Evolutionary conservation across 495 filamentous ascomycete genomes (phyloP), one percentile per base, ranked within the genome.

Genomic region (Margaritispora aquatica): DNA sequence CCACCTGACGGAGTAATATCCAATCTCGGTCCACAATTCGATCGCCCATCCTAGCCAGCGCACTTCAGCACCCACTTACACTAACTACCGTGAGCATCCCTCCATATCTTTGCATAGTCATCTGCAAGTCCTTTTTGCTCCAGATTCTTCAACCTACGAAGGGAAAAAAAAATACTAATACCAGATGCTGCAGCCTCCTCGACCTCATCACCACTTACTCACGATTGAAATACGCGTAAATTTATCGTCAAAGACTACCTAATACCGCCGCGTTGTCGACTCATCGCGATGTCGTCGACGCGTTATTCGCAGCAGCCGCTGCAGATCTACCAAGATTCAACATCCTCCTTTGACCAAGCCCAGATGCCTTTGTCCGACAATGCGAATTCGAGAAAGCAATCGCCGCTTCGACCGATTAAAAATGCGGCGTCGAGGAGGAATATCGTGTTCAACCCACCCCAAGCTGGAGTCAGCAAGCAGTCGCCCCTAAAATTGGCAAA

Each of bases 311-410:
- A 73, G 63, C 76, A 81, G 65, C 74, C 80, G 62, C 73, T 87
- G 64, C 79, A 86, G 58, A 83, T 85, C 68, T 88, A 79, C 70
- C 75, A 85, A 62, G 86, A 88, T 68, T 74, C 81, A 53, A 73
- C 75, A 22, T 65, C 60, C 59, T 75, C 60, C 60, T 75, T 75
- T 60, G 75, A 80, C 51, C 77, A 80, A 64, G 76, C 80, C 72
- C 76, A 76, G 46, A 72, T 78, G 44, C 71, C 73, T 53, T 73
- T 72, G 51, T 74, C 71, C 67, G 10, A 44, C 3, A 64, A 60
- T 47, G 10, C 49, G 19, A 63, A 73, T 61, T 27, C 71, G 68
- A 61, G 72, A 75, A 60, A 77, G 69, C 51, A 71, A 71, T 70
- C 79, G 78, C 64, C 82, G 73, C 64, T 81, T 46, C 71, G 79